Percentiles rank a stretch among this genome's conserved stretches.
phyloP scores from a whole-genome alignment of 495 filamentous ascomycete genomes.

The Penicillium antarcticum region DNA sequence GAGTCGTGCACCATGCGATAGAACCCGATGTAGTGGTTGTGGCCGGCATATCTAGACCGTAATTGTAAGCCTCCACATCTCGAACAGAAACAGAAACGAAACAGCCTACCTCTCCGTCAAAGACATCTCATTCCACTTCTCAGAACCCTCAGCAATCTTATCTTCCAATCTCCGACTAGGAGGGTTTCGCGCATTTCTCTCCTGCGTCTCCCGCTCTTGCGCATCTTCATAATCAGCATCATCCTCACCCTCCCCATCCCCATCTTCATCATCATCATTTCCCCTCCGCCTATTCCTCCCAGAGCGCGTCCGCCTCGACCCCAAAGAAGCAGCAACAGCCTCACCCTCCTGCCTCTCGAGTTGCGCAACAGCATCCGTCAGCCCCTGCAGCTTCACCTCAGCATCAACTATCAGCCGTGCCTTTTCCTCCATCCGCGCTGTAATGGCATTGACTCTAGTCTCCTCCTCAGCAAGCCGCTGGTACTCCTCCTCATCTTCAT shows the following conservation, averaged over 20 bases:
- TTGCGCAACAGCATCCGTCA: conserved; percentile 28
- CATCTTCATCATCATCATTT: conserved; percentile 16
- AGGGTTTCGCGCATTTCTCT: conserved; percentile 20
- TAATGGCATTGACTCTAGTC: conserved; percentile 27
- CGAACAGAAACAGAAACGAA: background rate
- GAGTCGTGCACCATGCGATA: conserved; percentile 75
- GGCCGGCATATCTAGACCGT: conserved; percentile 55
- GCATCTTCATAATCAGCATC: conserved; percentile 29
- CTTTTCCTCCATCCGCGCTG: conserved; percentile 34
- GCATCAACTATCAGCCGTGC: conserved; percentile 41
- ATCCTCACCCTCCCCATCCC: conserved; percentile 18
- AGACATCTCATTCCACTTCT: conserved; percentile 32
- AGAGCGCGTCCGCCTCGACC: conserved; percentile 19
- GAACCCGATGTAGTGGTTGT: conserved; percentile 80
- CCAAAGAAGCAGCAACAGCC: conserved; percentile 4
- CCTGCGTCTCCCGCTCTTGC: conserved; percentile 16
- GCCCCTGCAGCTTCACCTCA: conserved; percentile 27
- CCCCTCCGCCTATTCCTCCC: conserved; percentile 12
- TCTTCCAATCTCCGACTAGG: conserved; percentile 26
- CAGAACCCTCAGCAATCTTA: conserved; percentile 20
- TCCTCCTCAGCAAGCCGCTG: conserved; percentile 28
- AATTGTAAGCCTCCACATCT: background rate
- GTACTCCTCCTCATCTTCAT: conserved; percentile 12
- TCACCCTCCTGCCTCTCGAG: conserved; percentile 29
- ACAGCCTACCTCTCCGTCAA: conserved; percentile 36